Evolutionary conservation across 1,284 basidiomycete genomes (phyloP).

Genomic region (Chalciporus sp.): DNA sequence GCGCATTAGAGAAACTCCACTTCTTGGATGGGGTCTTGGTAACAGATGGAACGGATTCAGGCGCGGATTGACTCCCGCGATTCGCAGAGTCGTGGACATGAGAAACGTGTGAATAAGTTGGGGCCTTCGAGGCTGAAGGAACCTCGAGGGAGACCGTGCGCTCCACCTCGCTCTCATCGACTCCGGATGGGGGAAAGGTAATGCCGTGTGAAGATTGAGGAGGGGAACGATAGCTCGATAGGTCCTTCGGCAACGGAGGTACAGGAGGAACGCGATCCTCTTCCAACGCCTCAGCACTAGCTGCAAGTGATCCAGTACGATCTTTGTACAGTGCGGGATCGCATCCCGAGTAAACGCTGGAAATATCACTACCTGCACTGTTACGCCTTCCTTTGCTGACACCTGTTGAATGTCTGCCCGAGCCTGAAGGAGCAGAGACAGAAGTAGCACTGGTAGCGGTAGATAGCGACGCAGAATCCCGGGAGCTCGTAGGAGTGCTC

Average conservation of each 20-base stretch:
- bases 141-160: conserved; percentile 57
- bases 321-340: conserved; percentile 60
- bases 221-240: conserved; percentile 77
- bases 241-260: conserved; percentile 92
- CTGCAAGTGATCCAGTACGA: conserved; percentile 59
- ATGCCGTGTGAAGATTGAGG: conserved; percentile 55
- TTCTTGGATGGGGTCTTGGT: conserved; percentile 86
- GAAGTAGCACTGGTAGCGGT: conserved; percentile 77
- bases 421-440: conserved; percentile 65
- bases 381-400: conserved; percentile 63
- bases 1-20: conserved; percentile 92
- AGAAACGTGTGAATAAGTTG: conserved; percentile 26
- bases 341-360: conserved; percentile 69
- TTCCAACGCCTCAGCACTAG: conserved; percentile 58
- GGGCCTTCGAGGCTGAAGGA: conserved; percentile 40
- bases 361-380: conserved; percentile 86
- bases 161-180: conserved; percentile 40
- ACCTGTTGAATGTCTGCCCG: conserved; percentile 62
- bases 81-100: conserved; percentile 23
- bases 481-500: conserved; percentile 75
- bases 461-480: conserved; percentile 82
- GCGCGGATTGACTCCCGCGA: conserved; percentile 39
- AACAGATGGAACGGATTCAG: conserved; percentile 42
- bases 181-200: conserved; percentile 47
- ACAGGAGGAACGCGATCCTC: conserved; percentile 86